Conservation (phyloP, 805 yeast genomes). For the Brettanomyces custersianus region DNA sequence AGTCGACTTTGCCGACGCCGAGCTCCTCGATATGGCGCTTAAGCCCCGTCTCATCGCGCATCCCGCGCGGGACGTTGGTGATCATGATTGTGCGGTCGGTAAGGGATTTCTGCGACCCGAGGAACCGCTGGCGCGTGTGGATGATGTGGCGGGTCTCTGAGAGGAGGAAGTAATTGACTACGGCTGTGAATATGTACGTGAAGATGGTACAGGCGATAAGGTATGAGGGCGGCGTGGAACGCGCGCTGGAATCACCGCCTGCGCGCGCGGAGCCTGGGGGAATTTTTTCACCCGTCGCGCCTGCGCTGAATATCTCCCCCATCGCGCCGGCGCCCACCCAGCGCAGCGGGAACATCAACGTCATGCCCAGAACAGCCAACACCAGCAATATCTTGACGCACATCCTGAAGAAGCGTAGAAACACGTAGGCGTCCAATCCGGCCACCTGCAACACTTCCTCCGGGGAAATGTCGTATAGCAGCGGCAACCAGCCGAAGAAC, state of each 20-base stretch:
- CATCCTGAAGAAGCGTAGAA: slow-evolving; percentile 50
- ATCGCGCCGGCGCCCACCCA: slow-evolving; percentile 42
- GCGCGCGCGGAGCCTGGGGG: not conserved
- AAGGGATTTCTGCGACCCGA: slow-evolving; percentile 51
- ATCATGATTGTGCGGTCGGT: slow-evolving; percentile 51
- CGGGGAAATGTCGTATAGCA: slow-evolving; percentile 36
- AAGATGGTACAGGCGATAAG: slow-evolving; percentile 46
- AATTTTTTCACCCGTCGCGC: slow-evolving; percentile 3
- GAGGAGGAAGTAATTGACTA: slow-evolving; percentile 37
- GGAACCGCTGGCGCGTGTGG: slow-evolving; percentile 44
- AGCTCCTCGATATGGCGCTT: slow-evolving; percentile 43
- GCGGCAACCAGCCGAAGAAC: slow-evolving; percentile 45
- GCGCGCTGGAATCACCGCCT: slow-evolving; percentile 8
- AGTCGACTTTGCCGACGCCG: slow-evolving; percentile 47
- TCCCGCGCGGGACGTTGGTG: slow-evolving; percentile 42
- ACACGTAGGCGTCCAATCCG: slow-evolving; percentile 51
- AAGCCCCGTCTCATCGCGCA: slow-evolving; percentile 35
- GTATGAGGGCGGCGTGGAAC: slow-evolving; percentile 24
- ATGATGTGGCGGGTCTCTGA: slow-evolving; percentile 40
- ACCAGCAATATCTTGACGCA: slow-evolving; percentile 36
- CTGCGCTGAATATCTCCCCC: slow-evolving; percentile 22
- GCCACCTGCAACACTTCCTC: slow-evolving; percentile 47
- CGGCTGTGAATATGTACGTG: slow-evolving; percentile 43
- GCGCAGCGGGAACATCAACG: slow-evolving; percentile 43
- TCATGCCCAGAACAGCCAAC: slow-evolving; percentile 37